Evolutionary conservation across 345 rosid species (phyloP), one percentile per base, ranked within the genome.

Genomic region (Populus davidiana): DNA sequence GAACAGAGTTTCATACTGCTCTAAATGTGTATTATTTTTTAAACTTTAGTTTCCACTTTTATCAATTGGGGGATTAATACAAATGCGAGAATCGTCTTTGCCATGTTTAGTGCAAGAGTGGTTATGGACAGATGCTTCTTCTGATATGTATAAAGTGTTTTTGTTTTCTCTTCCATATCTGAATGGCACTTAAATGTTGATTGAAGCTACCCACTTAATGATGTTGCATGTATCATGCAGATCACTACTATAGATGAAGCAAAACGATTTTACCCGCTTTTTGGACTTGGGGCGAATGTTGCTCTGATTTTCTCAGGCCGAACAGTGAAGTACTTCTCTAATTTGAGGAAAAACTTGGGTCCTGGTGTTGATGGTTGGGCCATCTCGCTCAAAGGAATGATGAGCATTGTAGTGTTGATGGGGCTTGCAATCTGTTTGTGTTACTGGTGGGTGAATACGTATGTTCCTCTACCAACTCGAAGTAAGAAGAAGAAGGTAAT

Each of bases 301-400:
- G 99, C 99, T 23, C 94, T 95, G 41, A 79, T 95, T 66, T 95
- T 95, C 86, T 95, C 99, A 1, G 98, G 99, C 52, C 83, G 99
- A 80, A 95, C 99, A 52, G 99, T 95, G 67, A 95, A 95, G 80
- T 95, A 95, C 78, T 93, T 95, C 86, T 95, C 99, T 43, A 93
- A 90, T 65, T 72, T 95, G 91, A 91, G 99, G 77, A 79, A 88
- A 76, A 87, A 76, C 81, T 86, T 95, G 88, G 99, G 97, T 39
- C 99, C 99, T 80, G 98, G 99, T 80, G 97, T 95, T 77, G 99
- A 95, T 86, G 99, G 99, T 52, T 95, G 99, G 99, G 98, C 99
- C 62, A 69, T 93, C 79, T 93, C 99, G 74, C 86, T 95, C 78
- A 93, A 91, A 84, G 99, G 82, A 18, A 95, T 95, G 99, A 95